Evolutionary conservation across 2,329 filamentous ascomycete genomes (phyloP).

Genomic region (Stachybotrys chartarum): DNA sequence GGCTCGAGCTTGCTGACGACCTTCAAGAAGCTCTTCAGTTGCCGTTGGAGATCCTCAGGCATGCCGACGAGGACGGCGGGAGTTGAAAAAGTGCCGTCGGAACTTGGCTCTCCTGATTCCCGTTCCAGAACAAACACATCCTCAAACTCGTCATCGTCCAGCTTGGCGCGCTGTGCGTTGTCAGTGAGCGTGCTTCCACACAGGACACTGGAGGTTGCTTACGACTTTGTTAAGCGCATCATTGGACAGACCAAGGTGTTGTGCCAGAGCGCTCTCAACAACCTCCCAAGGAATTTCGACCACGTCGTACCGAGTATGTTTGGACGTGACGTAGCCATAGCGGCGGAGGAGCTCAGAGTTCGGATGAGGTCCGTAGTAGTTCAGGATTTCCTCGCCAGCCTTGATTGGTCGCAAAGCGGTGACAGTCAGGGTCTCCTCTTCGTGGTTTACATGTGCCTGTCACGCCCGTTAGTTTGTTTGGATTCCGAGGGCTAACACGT

Average conservation of each 20-base stretch:
- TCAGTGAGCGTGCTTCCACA: conserved; percentile 12
- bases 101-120: conserved; percentile 42
- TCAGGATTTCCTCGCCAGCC: conserved; percentile 71
- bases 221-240: conserved; percentile 34
- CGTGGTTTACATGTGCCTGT: conserved; percentile 48
- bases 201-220: conserved; percentile 11
- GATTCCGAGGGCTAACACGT: conserved; percentile 13
- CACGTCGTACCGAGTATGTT: conserved; percentile 74
- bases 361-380: conserved; percentile 82
- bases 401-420: conserved; percentile 61
- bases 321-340: conserved; percentile 80
- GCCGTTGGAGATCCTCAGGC: conserved; percentile 44
- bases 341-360: conserved; percentile 75
- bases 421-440: conserved; percentile 56
- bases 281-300: conserved; percentile 64
- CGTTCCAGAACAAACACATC: conserved; percentile 66
- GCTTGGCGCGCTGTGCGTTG: conserved; percentile 23
- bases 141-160: conserved; percentile 63
- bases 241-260: conserved; percentile 28
- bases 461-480: conserved; percentile 5
- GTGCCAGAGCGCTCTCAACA: conserved; percentile 39
- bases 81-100: conserved; percentile 35
- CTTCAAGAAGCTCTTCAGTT: conserved; percentile 44
- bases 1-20: conserved; percentile 36
- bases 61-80: conserved; percentile 31